These are phyloP conservation scores for Pythium apleroticum DNA, from an alignment of 352 stramenopile species.

Conservation along the genomic window DNA sequence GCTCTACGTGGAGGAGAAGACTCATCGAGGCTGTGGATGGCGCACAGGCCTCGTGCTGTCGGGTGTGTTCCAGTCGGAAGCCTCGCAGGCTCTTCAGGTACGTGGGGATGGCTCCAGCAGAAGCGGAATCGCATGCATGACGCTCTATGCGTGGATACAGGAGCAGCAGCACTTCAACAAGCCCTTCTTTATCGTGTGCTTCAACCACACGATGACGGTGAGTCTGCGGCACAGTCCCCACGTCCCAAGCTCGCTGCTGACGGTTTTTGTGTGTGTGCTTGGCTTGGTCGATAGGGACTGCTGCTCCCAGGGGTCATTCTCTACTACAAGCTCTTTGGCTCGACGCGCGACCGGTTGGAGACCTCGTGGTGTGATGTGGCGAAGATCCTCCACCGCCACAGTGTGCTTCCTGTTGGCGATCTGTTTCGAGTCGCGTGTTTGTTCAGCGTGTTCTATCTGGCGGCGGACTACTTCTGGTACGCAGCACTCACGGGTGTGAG, in stretches of 20 bases:
- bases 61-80: conserved; percentile 16
- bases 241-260: neutral
- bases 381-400: conserved; percentile 32
- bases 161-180: conserved; percentile 44
- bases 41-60: conserved; percentile 11
- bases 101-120: neutral
- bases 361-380: conserved; percentile 23
- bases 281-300: conserved; percentile 22
- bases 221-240: neutral
- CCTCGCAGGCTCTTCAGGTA: conserved; percentile 18
- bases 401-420: conserved; percentile 28
- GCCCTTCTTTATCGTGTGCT: conserved; percentile 65
- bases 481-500: conserved; percentile 39
- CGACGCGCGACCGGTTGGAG: conserved; percentile 6
- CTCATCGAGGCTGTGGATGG: too few species aligned
- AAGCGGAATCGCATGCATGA: neutral
- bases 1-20: too few species aligned
- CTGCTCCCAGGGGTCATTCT: conserved; percentile 39
- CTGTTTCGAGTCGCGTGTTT: conserved; percentile 34
- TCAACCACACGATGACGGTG: conserved; percentile 46
- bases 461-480: conserved; percentile 64
- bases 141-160: conserved; percentile 12
- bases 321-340: conserved; percentile 35
- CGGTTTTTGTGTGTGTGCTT: neutral
- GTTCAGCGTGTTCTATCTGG: conserved; percentile 41